Conservation (phyloP, 163 green algal species). For the Prototheca stagnorum region DNA sequence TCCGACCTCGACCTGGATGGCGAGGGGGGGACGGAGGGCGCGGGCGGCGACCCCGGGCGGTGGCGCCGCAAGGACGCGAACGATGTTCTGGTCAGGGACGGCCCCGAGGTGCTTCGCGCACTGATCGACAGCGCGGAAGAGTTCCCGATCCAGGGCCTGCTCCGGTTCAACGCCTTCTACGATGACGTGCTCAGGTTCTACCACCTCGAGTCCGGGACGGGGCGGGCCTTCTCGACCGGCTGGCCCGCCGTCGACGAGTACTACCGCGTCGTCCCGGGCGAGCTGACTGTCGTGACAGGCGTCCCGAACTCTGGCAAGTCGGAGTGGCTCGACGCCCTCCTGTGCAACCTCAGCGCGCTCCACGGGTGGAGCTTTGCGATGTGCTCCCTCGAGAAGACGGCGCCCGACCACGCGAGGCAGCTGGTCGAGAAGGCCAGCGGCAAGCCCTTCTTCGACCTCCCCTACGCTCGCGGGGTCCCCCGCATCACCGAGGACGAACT, state of each 20-base stretch:
- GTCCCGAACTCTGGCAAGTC: conserved; percentile 91
- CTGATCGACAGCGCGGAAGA: conserved; percentile 32
- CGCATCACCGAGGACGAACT: conserved; percentile 51
- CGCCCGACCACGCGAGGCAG: conserved; percentile 63
- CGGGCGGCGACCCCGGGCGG: too few species aligned
- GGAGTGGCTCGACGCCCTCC: conserved; percentile 88
- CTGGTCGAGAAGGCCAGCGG: conserved; percentile 78
- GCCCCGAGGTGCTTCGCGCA: conserved; percentile 26
- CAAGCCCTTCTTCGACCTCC: conserved; percentile 63
- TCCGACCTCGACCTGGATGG: too few species aligned
- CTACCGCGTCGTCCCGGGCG: conserved; percentile 71
- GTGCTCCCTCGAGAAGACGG: conserved; percentile 91
- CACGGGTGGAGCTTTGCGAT: conserved; percentile 80
- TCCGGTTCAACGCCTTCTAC: conserved; percentile 41
- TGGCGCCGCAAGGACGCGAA: conserved; percentile 68
- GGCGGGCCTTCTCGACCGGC: conserved; percentile 51
- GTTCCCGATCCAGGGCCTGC: conserved; percentile 48
- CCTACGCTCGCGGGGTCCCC: conserved; percentile 18
- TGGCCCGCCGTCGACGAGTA: conserved; percentile 55
- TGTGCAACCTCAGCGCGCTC: conserved; percentile 62
- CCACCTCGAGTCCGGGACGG: conserved; percentile 25
- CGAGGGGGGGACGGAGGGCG: too few species aligned
- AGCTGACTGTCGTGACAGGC: conserved; percentile 89
- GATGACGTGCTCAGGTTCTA: conserved; percentile 53
- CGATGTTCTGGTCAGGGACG: conserved; percentile 65